Conservation (phyloP, 2,329 filamentous ascomycete genomes). For the Botryosphaeria agaves region DNA sequence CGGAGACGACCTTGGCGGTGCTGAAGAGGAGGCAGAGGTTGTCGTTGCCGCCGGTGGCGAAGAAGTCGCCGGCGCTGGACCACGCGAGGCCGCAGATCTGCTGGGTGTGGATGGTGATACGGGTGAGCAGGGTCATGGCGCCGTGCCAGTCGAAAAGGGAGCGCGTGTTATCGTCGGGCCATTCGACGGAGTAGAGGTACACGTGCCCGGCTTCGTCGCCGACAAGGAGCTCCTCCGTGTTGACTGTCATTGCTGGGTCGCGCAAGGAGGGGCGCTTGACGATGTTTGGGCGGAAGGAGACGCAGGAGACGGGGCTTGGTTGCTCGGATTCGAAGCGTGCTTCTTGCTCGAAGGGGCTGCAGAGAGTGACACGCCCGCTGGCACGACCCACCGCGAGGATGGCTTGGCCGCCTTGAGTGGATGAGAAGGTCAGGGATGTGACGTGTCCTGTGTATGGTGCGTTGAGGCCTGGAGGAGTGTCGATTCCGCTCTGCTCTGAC, state of each 20-base stretch:
- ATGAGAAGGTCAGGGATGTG: constrained; percentile 84
- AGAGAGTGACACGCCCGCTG: constrained; percentile 57
- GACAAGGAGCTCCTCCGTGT: constrained; percentile 70
- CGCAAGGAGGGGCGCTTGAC: constrained; percentile 32
- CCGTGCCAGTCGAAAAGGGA: constrained; percentile 63
- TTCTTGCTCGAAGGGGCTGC: constrained; percentile 54
- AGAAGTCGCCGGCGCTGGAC: constrained; percentile 57
- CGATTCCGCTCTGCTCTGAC: constrained; percentile 60
- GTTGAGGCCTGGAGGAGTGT: constrained; percentile 35
- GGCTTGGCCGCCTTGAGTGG: constrained; percentile 50
- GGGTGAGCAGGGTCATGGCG: constrained; percentile 57
- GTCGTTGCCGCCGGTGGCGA: constrained; percentile 86
- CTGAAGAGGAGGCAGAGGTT: constrained; percentile 76
- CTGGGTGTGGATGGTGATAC: constrained; percentile 64
- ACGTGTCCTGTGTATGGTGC: constrained; percentile 39
- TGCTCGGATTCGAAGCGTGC: constrained; percentile 63
- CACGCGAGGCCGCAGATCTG: constrained; percentile 90
- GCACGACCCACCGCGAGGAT: constrained; percentile 77
- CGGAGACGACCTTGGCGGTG: constrained; percentile 37
- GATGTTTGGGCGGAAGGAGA: constrained; percentile 59
- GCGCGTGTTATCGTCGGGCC: constrained; percentile 41
- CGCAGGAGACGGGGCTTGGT: constrained; percentile 54
- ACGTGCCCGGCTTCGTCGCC: constrained; percentile 71
- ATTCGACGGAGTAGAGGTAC: constrained; percentile 83
- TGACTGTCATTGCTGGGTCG: constrained; percentile 32